Conservation (phyloP, 2,329 filamentous ascomycete genomes). For the Colletotrichum musicola region DNA sequence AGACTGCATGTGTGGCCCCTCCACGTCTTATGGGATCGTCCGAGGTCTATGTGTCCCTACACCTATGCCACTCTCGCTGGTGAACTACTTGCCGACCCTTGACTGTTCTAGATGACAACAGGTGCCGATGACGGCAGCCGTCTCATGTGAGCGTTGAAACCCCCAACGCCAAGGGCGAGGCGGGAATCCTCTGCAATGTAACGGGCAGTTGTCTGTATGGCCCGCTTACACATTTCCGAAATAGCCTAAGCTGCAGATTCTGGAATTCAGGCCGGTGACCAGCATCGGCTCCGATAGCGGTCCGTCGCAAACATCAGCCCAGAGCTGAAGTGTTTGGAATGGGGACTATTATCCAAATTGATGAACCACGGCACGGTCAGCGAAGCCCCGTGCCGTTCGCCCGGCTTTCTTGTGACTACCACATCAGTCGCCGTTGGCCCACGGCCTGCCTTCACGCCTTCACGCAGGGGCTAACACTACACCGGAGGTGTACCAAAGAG, state of each 20-base stretch:
- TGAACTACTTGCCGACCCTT: not conserved
- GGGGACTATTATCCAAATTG: too few species aligned
- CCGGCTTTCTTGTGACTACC: too few species aligned
- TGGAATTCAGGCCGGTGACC: not conserved
- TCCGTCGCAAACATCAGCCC: too few species aligned
- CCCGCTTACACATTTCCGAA: conserved; percentile 6
- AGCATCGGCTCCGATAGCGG: not conserved
- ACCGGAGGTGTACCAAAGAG: too few species aligned
- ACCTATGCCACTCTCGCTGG: not conserved
- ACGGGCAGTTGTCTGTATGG: conserved; percentile 12
- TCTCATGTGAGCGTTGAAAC: not conserved
- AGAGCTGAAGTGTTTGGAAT: too few species aligned
- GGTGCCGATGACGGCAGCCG: conserved; percentile 15
- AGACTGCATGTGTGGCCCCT: not conserved
- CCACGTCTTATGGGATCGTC: not conserved
- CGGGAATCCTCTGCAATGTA: conserved; percentile 8
- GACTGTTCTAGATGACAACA: not conserved
- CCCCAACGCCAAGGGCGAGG: conserved; percentile 20
- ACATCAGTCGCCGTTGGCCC: too few species aligned
- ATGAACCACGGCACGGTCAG: too few species aligned
- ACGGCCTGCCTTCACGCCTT: too few species aligned
- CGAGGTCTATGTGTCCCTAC: not conserved
- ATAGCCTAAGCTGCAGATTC: conserved; percentile 12
- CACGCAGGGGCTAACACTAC: too few species aligned
- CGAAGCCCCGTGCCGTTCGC: too few species aligned